Base-by-base conservation (phyloP, 2,329 filamentous ascomycete genomes). In the Monilinia vaccinii-corymbosi region DNA sequence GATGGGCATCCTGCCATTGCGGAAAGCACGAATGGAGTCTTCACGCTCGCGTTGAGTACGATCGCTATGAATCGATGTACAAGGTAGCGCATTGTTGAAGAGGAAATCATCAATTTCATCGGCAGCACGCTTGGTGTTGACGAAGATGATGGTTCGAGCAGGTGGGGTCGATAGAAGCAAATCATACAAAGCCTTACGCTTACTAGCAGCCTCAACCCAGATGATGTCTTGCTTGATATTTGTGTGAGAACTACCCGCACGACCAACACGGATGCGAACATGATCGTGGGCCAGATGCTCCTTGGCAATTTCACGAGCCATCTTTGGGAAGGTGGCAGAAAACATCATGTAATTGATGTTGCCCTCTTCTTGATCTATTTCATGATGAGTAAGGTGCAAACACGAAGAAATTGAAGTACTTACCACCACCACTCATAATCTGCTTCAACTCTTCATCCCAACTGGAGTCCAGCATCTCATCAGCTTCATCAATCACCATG, bases 41-140 rank as follows among this genome's bases (percentile, higher is more conserved):
- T 97, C 93, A 65, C 94, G 89, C 78, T 97, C 93, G 63, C 82
- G 81, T 75, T 97, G 94, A 44, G 88, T 95, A 28, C 93, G 88
- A 60, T 91, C 89, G 1, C 85, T 78, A 67, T 97, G 94, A 66
- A 97, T 95, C 0, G 92, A 96, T 0, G 91, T 95, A 55, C 85
- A 88, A 0, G 94, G 94, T 1, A 97, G 74, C 0, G 83, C 81
- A 61, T 82, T 78, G 71, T 96, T 93, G 78, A 84, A 97, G 0
- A 97, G 73, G 64, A 83, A 95, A 67, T 97, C 93, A 65, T 99
- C 94, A 0, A 97, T 74, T 58, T 88, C 83, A 69, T 99, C 94
- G 0, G 88, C 91, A 48, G 81, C 80, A 31, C 80, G 77, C 75
- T 91, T 94, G 67, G 79, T 84, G 74, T 96, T 97, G 71, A 91